Base-by-base conservation (phyloP, 345 rosid species). In the Melaleuca alternifolia region DNA sequence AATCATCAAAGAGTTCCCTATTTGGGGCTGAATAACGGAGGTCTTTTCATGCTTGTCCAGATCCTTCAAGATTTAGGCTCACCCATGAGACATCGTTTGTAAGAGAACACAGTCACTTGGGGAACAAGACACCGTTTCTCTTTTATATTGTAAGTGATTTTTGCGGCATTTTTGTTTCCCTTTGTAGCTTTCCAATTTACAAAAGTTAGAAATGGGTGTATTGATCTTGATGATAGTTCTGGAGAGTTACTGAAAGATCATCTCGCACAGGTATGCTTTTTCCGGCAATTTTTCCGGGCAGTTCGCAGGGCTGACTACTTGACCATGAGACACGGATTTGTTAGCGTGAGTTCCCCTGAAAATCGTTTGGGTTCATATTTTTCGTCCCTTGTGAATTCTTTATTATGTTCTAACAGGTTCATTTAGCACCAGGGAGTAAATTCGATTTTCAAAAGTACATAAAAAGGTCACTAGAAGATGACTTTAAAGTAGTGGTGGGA, bases 71-170 rank as follows among this genome's bases (percentile, higher is more conserved):
- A 85, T 94, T 96, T 90, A 92, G 99, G 91, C 99, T 98, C 65
- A 95, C 99, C 84, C 97, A 95, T 16, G 98, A 98, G 92, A 93
- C 95, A 59, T 96, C 99, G n/a, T 98, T 98, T 88, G 95, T 98
- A 3, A 90, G 86, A 89, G 93, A 90, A 59, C 98, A 97, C 91
- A 91, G 94, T 57, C 91, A 90, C 88, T 65, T 91, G 85, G 94
- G 95, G 96, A 93, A 89, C 14, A 90, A 83, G 88, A 92, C 91
- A 11, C 88, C 95, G 48, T 28, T 92, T 87, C 88, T 92, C 76
- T 94, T 94, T 85, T 96, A 94, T 88, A 2, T 93, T 26, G 99
- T 97, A 96, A 89, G 94, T 18, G 46, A 71, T 37, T 21, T 71
- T 37, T 71, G 79, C 48, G 18, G 48, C 26, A 71, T 37, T 71